phyloP scores from a whole-genome alignment of 352 stramenopile genomes.

The Phytophthora cactorum region DNA sequence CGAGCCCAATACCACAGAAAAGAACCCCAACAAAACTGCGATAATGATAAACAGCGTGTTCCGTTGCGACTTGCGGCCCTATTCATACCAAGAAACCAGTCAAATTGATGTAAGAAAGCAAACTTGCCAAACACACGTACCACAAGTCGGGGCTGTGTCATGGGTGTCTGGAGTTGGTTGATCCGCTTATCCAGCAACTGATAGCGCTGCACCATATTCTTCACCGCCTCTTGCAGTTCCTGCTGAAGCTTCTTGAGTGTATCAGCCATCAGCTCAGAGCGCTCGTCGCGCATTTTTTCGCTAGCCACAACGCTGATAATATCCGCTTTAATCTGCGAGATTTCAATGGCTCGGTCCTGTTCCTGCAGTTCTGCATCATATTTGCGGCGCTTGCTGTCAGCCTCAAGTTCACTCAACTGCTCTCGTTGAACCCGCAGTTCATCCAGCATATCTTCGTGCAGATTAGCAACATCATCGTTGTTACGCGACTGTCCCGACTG shows the following conservation, averaged over 20 bases:
- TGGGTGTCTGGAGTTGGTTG: constrained; percentile 58
- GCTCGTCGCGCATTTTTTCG: constrained; percentile 74
- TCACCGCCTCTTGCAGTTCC: constrained; percentile 65
- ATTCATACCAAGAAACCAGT: constrained; percentile 6
- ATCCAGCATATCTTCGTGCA: constrained; percentile 72
- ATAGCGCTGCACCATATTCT: constrained; percentile 60
- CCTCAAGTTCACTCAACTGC: constrained; percentile 76
- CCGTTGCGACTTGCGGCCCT: constrained; percentile 40
- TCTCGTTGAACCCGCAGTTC: constrained; percentile 79
- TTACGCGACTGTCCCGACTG: constrained; percentile 50
- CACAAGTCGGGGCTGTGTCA: constrained; percentile 46
- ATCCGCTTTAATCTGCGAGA: constrained; percentile 79
- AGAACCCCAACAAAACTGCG: constrained; percentile 33
- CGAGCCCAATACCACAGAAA: constrained; percentile 38
- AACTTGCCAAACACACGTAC: constrained; percentile 32
- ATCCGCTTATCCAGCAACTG: constrained; percentile 68
- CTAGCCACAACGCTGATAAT: constrained; percentile 72
- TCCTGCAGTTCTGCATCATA: constrained; percentile 86
- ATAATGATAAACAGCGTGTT: constrained; percentile 34
- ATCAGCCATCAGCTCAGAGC: constrained; percentile 60
- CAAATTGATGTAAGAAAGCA: constrained; percentile 1
- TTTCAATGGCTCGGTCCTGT: constrained; percentile 70
- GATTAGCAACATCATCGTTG: constrained; percentile 65
- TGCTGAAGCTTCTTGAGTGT: constrained; percentile 66
- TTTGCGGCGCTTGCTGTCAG: constrained; percentile 65